Percentiles rank a stretch among this genome's conserved stretches.
Evolutionary conservation across 139 green algal species (phyloP).

Genomic region (Gonium pectorale): DNA sequence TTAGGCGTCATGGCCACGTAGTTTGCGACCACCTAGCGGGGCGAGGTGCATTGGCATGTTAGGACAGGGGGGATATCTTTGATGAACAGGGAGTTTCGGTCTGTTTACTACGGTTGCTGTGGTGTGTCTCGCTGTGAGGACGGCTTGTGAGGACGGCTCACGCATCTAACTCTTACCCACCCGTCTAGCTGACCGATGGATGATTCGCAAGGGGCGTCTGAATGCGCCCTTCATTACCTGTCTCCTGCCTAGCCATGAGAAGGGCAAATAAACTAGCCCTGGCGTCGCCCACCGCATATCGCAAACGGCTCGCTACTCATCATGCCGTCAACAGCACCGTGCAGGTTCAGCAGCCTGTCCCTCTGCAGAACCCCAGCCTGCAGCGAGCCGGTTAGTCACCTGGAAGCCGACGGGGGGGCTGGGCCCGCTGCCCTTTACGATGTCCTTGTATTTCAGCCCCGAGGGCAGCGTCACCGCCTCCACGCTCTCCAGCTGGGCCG

Average conservation of each 20-base stretch:
- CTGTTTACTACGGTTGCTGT: background rate
- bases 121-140: background rate
- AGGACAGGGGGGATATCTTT: background rate
- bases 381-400: background rate
- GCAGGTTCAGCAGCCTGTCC: background rate
- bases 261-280: background rate
- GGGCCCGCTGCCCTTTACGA: constrained; percentile 77
- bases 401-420: constrained; percentile 59
- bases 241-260: background rate
- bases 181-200: too few relatives aligned
- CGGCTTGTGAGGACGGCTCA: too few relatives aligned
- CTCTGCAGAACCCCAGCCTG: background rate
- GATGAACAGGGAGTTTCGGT: background rate
- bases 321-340: background rate
- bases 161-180: too few relatives aligned
- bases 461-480: constrained; percentile 73
- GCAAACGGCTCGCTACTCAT: background rate
- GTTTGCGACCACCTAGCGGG: constrained; percentile 83
- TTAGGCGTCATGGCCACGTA: constrained; percentile 92
- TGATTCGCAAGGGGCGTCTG: too few relatives aligned
- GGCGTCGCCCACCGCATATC: background rate
- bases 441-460: constrained; percentile 93
- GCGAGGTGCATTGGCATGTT: background rate
- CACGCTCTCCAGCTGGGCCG: constrained; percentile 55
- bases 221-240: too few relatives aligned